Conservation (phyloP, 1,139 yeast genomes). For the Debaryomyces subglobosus region DNA sequence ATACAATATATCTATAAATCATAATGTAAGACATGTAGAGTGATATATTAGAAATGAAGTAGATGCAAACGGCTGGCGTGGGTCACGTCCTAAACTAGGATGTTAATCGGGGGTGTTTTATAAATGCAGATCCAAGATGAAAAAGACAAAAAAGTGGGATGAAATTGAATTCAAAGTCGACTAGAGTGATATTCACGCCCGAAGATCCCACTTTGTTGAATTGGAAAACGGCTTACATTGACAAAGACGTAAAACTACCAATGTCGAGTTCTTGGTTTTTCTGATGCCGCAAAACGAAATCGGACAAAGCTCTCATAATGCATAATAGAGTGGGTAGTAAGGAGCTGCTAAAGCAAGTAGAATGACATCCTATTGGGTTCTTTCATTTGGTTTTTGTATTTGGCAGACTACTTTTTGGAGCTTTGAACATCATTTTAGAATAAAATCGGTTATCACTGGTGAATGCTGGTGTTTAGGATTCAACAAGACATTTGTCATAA, state of each 20-base stretch:
- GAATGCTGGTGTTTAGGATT: slow-evolving; percentile 61
- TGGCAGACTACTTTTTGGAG: not conserved
- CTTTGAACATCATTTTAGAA: slow-evolving; percentile 22
- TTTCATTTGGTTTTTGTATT: no score
- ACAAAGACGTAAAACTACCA: no score
- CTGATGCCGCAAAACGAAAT: no score
- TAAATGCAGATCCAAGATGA: not conserved
- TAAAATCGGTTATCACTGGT: slow-evolving; percentile 53
- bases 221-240: not conserved
- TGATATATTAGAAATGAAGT: not conserved
- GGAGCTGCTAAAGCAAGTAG: no score
- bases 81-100: not conserved
- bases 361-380: no score
- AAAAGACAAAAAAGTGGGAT: not conserved
- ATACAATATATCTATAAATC: not conserved
- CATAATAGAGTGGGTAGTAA: no score
- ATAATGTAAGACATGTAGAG: not conserved
- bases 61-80: not conserved
- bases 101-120: not conserved
- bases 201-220: not conserved
- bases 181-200: not conserved
- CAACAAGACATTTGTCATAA: slow-evolving; percentile 64
- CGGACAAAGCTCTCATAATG: no score
- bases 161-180: not conserved
- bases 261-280: no score